Conservation (phyloP, 164 flowering plant species). For the Annona squamosa region DNA sequence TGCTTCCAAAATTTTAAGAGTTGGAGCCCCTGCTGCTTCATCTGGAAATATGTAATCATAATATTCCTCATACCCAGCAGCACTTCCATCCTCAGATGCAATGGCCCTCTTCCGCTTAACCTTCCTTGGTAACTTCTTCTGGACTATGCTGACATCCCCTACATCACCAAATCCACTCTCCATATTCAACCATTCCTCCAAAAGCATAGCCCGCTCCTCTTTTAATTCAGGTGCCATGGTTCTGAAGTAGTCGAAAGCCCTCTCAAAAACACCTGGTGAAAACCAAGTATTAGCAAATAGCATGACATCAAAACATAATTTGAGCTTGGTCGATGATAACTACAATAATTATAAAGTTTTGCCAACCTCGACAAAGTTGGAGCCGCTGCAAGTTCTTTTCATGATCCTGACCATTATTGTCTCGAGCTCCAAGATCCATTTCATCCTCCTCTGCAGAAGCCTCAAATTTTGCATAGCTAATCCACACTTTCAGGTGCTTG, state of each 20-base stretch:
- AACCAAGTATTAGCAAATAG: background rate
- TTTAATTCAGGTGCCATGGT: conserved; percentile 78
- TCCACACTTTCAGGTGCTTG: conserved; percentile 92
- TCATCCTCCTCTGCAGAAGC: conserved; percentile 45
- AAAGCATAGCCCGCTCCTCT: conserved; percentile 86
- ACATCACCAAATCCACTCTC: conserved; percentile 63
- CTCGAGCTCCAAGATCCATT: conserved; percentile 20
- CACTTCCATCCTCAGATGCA: conserved; percentile 56
- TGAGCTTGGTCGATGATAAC: too few species aligned
- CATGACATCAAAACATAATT: too few species aligned
- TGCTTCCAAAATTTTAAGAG: conserved; percentile 73
- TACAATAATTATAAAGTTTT: background rate
- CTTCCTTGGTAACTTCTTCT: conserved; percentile 78
- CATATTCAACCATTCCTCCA: conserved; percentile 79
- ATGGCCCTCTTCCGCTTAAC: conserved; percentile 69
- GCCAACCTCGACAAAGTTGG: conserved; percentile 56
- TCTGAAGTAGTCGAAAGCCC: conserved; percentile 60
- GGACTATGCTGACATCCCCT: conserved; percentile 69
- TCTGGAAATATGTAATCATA: conserved; percentile 84
- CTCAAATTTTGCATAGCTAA: conserved; percentile 87
- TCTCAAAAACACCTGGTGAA: conserved; percentile 65
- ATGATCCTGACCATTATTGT: conserved; percentile 22
- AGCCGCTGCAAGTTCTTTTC: conserved; percentile 45
- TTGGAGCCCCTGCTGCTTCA: conserved; percentile 49
- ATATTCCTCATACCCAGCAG: conserved; percentile 80